Base-by-base conservation (phyloP, 2,329 filamentous ascomycete genomes). In the Penicillium brasilianum region DNA sequence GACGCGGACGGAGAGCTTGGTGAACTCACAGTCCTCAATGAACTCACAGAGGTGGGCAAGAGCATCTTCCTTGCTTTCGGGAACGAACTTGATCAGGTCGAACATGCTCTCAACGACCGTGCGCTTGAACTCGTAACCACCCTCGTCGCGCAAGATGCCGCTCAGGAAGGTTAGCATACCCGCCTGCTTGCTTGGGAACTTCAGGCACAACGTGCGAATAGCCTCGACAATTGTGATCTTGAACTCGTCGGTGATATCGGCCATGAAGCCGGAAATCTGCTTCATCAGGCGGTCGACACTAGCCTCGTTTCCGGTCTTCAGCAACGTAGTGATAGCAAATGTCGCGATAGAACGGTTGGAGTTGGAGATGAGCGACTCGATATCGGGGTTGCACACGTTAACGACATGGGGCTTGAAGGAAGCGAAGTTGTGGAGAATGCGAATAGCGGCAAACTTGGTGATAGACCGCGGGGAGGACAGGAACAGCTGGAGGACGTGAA, bases 161-260 rank as follows among this genome's bases (percentile, higher is more conserved):
- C 94, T 97, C 51, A 99, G 86, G 87, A 99, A 99, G 54, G 92
- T 88, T 55, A 99, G 88, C 93, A 99, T 98, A 64, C 93, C 93
- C 50, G 94, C 94, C 80, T 99, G 95, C 82, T 99, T 99, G 81
- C 87, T 93, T 36, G 95, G 95, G 82, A 99, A 99, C 81, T 99
- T 99, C 70, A 99, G 84, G 77, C 94, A 98, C 43, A 99, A 82
- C 3, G 95, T 98, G 63, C 95, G 90, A 74, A 99, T 97, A 44
- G 95, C 95, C 78, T 99, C 95, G 46, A 99, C 94, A 72, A 99
- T 97, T n/a, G 95, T 99, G 69, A 99, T 97, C 84, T 98, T 99
- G 85, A 99, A 99, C 78, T 99, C 95, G 74, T 99, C 95, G 7
- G 94, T 97, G 68, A 98, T 98, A 79, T 98, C 95, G 4, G 93